phyloP scores from a whole-genome alignment of 2,329 filamentous ascomycete species.

The Fusarium proliferatum region DNA sequence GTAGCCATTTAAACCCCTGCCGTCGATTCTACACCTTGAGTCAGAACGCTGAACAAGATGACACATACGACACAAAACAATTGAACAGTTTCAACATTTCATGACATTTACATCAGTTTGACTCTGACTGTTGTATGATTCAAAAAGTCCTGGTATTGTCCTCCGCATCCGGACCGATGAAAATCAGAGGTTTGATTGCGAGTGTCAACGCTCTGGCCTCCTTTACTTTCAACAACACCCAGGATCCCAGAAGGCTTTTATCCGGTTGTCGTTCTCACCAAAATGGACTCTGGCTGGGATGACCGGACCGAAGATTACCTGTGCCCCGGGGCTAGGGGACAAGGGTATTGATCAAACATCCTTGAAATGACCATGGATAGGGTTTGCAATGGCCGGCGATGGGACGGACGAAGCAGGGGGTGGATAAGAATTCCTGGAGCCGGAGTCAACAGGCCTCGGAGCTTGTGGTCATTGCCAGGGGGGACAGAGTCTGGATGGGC shows the following conservation, averaged over 20 bases:
- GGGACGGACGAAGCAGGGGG: constrained; percentile 32
- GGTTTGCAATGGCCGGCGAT: constrained; percentile 31
- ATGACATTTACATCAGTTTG: background rate
- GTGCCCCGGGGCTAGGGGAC: constrained; percentile 38
- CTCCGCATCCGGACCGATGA: constrained; percentile 26
- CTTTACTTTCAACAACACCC: constrained; percentile 12
- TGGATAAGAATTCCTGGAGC: constrained; percentile 45
- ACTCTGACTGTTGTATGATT: background rate
- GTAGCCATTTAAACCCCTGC: constrained; percentile 15
- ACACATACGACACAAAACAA: constrained; percentile 1
- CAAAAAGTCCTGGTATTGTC: constrained; percentile 7
- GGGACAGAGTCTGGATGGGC: constrained; percentile 25
- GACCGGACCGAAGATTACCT: constrained; percentile 42
- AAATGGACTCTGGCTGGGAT: constrained; percentile 31
- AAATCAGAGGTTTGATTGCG: constrained; percentile 37
- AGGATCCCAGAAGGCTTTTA: constrained; percentile 41
- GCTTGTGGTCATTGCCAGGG: constrained; percentile 23
- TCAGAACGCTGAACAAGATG: constrained; percentile 5
- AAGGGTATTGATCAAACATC: constrained; percentile 29
- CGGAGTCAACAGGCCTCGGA: constrained; percentile 22
- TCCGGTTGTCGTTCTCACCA: constrained; percentile 35
- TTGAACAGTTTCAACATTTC: constrained; percentile 1
- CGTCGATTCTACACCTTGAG: constrained; percentile 6
- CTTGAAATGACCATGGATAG: constrained; percentile 39
- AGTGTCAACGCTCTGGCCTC: constrained; percentile 36